These are phyloP conservation scores for Clitopilus passeckerianus DNA, from an alignment of 768 basidiomycete genomes.

Conservation along the genomic window DNA sequence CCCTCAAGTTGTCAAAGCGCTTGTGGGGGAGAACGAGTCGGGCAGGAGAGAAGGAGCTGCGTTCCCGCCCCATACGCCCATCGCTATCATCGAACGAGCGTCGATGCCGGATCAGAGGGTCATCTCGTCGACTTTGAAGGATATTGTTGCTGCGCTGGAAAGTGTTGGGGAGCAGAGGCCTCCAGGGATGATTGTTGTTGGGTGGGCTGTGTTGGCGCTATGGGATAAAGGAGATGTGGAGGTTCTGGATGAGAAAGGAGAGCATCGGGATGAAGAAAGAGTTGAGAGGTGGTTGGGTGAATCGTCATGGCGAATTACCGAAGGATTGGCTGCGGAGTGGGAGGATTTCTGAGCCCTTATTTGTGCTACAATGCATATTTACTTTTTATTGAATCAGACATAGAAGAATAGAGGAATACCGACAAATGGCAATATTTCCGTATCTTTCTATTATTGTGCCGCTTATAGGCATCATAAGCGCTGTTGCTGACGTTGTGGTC, in stretches of 20 bases:
- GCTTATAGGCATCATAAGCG: no score
- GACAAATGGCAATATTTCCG: no score
- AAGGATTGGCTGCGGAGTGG: constrained; percentile 52
- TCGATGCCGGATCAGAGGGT: constrained; percentile 91
- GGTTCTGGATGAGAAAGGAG: constrained; percentile 59
- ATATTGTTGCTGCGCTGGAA: constrained; percentile 68
- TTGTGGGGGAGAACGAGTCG: constrained; percentile 24
- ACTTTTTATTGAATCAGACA: no score
- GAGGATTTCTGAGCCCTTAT: constrained; percentile 12
- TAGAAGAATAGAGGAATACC: no score
- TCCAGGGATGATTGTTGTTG: constrained; percentile 94
- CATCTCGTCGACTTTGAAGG: constrained; percentile 68
- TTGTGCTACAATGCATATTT: no score
- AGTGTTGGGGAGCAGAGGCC: constrained; percentile 82
- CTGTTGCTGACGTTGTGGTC: no score
- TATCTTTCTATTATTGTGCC: no score
- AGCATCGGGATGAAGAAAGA: constrained; percentile 37
- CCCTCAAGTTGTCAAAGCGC: constrained; percentile 58
- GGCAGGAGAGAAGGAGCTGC: constrained; percentile 32
- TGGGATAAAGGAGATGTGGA: constrained; percentile 67
- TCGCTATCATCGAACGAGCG: constrained; percentile 94
- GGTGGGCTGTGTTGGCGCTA: constrained; percentile 83
- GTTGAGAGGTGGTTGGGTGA: constrained; percentile 60
- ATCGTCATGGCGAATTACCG: constrained; percentile 53
- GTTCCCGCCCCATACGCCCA: constrained; percentile 77